phyloP scores from a whole-genome alignment of 176 grass and related monocot species.

The Bromus sterilis region DNA sequence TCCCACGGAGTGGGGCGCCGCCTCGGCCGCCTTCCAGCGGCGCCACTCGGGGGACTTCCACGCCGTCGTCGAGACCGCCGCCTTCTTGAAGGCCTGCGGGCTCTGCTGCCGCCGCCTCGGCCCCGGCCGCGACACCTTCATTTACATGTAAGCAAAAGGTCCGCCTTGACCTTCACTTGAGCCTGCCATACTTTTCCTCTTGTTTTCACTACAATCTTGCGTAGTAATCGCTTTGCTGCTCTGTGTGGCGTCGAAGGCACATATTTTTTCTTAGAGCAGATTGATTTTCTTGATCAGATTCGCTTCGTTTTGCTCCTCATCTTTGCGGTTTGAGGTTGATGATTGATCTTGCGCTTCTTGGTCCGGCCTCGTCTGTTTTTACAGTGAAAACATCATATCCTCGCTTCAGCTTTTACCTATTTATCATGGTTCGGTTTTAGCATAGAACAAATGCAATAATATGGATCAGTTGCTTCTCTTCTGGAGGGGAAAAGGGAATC shows the following conservation, averaged over 20 bases:
- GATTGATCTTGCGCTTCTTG: not conserved
- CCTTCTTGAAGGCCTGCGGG: constrained; percentile 80
- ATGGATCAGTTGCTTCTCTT: not conserved
- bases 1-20: not conserved
- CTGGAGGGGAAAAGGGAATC: not conserved
- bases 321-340: not conserved
- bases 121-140: constrained; percentile 85
- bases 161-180: too few relatives aligned
- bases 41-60: constrained; percentile 38
- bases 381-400: too few relatives aligned
- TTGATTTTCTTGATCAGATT: not conserved
- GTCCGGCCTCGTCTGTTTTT: not conserved
- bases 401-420: too few relatives aligned
- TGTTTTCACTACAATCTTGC: not conserved
- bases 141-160: constrained; percentile 57
- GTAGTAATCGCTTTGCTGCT: not conserved
- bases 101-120: constrained; percentile 77
- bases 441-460: constrained; percentile 18
- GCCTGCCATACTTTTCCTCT: not conserved
- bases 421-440: too few relatives aligned
- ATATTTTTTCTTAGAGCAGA: not conserved
- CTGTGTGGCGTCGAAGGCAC: too few relatives aligned
- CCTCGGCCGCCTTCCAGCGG: constrained; percentile 4
- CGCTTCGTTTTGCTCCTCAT: not conserved
- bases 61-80: constrained; percentile 32